These are phyloP conservation scores for Ganoderma leucocontextum DNA, from an alignment of 1,284 basidiomycete genomes.

Conservation along the genomic window DNA sequence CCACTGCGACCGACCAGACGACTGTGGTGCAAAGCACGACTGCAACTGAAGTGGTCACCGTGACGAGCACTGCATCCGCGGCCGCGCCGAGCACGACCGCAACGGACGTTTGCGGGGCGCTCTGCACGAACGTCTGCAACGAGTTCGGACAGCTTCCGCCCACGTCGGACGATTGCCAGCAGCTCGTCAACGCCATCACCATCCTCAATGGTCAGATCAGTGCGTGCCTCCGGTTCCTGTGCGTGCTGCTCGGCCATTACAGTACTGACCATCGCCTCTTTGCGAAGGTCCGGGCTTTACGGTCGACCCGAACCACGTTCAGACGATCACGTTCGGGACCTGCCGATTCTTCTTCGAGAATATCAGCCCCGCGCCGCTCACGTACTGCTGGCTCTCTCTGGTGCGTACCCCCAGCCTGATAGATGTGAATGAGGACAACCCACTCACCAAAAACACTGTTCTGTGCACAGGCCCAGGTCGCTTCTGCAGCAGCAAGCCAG, in stretches of 20 bases:
- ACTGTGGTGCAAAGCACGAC: conserved; percentile 21
- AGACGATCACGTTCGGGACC: conserved; percentile 37
- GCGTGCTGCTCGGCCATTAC: too few relatives aligned
- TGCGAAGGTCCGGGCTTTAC: conserved; percentile 34
- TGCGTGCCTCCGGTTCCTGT: conserved; percentile 3
- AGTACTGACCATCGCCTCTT: not conserved
- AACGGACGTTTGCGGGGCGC: not conserved
- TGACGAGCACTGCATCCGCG: conserved; percentile 30
- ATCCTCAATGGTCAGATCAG: conserved; percentile 35
- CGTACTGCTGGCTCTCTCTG: conserved; percentile 34
- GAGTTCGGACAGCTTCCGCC: conserved; percentile 38
- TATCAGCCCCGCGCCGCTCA: conserved; percentile 26
- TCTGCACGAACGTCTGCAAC: conserved; percentile 32
- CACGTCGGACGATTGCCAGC: conserved; percentile 37
- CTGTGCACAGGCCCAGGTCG: conserved; percentile 20
- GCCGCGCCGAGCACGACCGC: not conserved
- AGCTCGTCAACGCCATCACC: conserved; percentile 38
- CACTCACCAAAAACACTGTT: not conserved
- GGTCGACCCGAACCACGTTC: conserved; percentile 29
- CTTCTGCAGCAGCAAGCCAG: conserved; percentile 29
- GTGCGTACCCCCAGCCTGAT: conserved; percentile 20
- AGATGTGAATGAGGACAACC: not conserved
- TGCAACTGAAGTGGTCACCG: conserved; percentile 32
- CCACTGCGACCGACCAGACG: conserved; percentile 22
- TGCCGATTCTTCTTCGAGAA: conserved; percentile 39